Evolutionary conservation across 176 grass and related monocot species (phyloP), one percentile per base, ranked within the genome.

Genomic region (Cocos nucifera): DNA sequence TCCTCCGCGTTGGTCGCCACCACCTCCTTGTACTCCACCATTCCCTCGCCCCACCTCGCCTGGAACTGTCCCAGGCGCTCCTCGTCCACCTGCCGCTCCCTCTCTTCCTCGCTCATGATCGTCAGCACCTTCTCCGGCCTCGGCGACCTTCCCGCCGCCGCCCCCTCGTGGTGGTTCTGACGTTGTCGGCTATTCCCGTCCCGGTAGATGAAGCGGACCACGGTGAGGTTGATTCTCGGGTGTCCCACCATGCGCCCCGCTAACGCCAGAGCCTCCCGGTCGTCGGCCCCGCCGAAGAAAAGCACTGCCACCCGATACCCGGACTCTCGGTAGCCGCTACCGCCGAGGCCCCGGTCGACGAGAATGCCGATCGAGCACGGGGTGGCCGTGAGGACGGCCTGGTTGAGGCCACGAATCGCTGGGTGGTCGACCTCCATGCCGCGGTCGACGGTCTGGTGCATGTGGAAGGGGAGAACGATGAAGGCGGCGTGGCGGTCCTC

Each of bases 231-330:
- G 67, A 58, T 17, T 35, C 54, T 18, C 5, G 54, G 32, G 55
- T 70, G 54, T 19, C 50, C 55, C 14, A 54, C 67, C 32, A 70
- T 50, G 6, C 67, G 53, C 67, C 55, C 57, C 4, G n/a, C 52
- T 53, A 22, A 68, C 3, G 65, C 25, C 17, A 72, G 69, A 7
- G 57, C 69, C 69, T 72, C 69, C 8, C 69, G 69, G 20, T 62
- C 69, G 48, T 72, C 69, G 25, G 65, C 10, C 9, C 65, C 65
- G n/a, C 65, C 65, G 65, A 67, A 67, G 65, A 67, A 67, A 0
- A 50, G 20, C 28, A 30, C 4, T 30, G 28, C 28, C 5, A 6
- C 28, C 28, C 28, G 28, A 4, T 30, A 30, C 28, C 28, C 5
- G 28, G 28, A 30, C 28, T 1, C 4, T 4, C 28, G 28, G 28